phyloP scores from a whole-genome alignment of 2,329 filamentous ascomycete genomes.

The Xylaria sp. region DNA sequence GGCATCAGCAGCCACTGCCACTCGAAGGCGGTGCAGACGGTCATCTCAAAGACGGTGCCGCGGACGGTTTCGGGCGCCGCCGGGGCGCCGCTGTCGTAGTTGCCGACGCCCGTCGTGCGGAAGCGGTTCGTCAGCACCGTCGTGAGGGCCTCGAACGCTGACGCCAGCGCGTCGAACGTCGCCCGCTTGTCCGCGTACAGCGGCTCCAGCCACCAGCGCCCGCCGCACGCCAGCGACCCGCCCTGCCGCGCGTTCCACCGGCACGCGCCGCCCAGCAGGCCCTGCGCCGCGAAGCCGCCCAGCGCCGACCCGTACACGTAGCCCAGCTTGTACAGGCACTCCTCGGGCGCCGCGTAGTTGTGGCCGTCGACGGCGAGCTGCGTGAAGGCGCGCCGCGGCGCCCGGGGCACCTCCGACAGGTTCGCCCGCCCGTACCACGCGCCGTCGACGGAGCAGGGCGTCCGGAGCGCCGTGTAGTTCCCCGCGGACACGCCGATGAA shows the following conservation, averaged over 20 bases:
- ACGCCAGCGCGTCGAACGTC: constrained; percentile 13
- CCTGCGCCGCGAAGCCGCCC: constrained; percentile 2
- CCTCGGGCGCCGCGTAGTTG: constrained; percentile 18
- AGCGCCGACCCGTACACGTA: constrained; percentile 8
- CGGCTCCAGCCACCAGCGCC: constrained; percentile 21
- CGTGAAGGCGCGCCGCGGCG: constrained; percentile 6
- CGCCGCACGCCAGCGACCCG: constrained; percentile 7
- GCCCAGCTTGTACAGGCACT: constrained; percentile 24
- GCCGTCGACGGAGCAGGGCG: constrained; percentile 16
- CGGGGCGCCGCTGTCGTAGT: constrained; percentile 2
- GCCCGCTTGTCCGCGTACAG: constrained; percentile 16
- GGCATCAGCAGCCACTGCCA: constrained; percentile 27
- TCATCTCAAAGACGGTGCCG: constrained; percentile 17
- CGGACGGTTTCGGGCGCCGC: constrained; percentile 1
- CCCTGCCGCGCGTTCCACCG: constrained; percentile 10
- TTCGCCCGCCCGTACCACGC: constrained; percentile 15
- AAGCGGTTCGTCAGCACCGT: constrained; percentile 26
- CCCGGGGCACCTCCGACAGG: constrained; percentile 9
- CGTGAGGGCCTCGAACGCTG: constrained; percentile 17
- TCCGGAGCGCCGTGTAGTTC: constrained; percentile 22
- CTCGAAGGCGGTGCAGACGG: constrained; percentile 24
- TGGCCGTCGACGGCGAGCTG: constrained; percentile 16
- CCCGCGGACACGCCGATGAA: neutral
- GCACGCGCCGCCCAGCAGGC: constrained; percentile 15
- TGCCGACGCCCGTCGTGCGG: constrained; percentile 19